phyloP scores from a whole-genome alignment of 768 basidiomycete species.

The Sarcomyxa edulis region DNA sequence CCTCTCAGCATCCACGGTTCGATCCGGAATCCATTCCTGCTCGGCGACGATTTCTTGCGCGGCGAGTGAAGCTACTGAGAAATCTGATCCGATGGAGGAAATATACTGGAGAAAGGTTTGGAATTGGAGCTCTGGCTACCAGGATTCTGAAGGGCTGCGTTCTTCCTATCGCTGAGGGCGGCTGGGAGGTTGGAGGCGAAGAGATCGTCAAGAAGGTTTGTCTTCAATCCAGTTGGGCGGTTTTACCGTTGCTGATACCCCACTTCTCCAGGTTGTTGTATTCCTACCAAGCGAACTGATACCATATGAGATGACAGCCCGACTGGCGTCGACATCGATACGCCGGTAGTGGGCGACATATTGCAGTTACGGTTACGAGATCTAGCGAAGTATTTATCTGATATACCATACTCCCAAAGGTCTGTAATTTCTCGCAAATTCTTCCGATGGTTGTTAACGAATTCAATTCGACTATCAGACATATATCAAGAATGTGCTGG shows the following conservation, averaged over 20 bases:
- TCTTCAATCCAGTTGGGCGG: not conserved
- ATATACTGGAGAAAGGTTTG: conserved; percentile 56
- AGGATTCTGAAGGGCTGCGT: conserved; percentile 57
- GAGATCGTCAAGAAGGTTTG: conserved; percentile 55
- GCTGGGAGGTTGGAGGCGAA: conserved; percentile 88
- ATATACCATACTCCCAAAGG: no score
- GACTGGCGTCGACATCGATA: no score
- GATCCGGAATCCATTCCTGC: conserved; percentile 74
- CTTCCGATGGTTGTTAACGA: no score
- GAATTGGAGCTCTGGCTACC: conserved; percentile 47
- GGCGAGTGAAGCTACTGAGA: conserved; percentile 64
- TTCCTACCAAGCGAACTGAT: conserved; percentile 31
- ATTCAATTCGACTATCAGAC: no score
- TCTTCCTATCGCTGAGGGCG: conserved; percentile 60
- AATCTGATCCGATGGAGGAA: conserved; percentile 78
- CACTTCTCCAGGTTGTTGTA: conserved; percentile 25
- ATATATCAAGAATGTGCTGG: no score
- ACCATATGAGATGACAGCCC: conserved; percentile 7
- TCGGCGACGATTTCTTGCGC: conserved; percentile 61
- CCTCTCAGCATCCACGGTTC: conserved; percentile 41
- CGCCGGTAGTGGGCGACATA: no score
- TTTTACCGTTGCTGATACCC: conserved; percentile 1
- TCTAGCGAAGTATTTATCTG: no score
- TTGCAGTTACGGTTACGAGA: no score
- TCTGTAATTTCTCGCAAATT: no score